Percentiles rank a stretch among this genome's conserved stretches.
Conservation (phyloP, 1,284 basidiomycete genomes). For the Malassezia pachydermatis region DNA sequence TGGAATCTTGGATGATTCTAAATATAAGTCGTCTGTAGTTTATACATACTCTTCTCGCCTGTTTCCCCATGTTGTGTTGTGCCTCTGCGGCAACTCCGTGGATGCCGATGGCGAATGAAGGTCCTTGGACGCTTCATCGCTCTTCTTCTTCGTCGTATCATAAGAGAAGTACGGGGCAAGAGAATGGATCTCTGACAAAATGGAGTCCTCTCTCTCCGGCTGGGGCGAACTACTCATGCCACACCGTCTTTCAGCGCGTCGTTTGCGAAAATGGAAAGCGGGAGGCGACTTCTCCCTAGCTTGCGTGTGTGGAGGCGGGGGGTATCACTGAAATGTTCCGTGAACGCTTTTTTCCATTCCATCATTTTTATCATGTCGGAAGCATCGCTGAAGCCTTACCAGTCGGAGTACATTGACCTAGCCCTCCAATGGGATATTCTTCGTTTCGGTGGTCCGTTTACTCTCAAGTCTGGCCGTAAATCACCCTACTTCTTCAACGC, state of each 20-base stretch:
- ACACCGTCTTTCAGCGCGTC: neutral
- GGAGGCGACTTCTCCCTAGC: too few relatives aligned
- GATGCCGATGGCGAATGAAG: too few relatives aligned
- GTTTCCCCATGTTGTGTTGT: neutral
- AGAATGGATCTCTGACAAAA: conserved; percentile 16
- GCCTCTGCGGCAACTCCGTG: too few relatives aligned
- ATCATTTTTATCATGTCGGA: conserved; percentile 3
- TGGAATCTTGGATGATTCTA: conserved; percentile 19
- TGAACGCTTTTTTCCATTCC: too few relatives aligned
- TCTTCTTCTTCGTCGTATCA: neutral
- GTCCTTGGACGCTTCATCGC: neutral
- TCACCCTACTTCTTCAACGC: conserved; percentile 98
- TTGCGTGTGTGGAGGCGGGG: too few relatives aligned
- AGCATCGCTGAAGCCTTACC: conserved; percentile 32
- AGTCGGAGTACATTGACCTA: conserved; percentile 40
- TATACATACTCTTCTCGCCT: conserved; percentile 11
- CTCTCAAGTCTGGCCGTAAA: conserved; percentile 70
- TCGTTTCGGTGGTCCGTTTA: conserved; percentile 44
- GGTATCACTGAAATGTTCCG: too few relatives aligned
- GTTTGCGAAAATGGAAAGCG: too few relatives aligned
- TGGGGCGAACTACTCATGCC: conserved; percentile 1
- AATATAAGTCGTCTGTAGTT: neutral
- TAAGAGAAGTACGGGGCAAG: conserved; percentile 18
- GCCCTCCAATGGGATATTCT: conserved; percentile 37
- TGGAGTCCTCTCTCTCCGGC: conserved; percentile 1